phyloP scores from a whole-genome alignment of 176 grass and related monocot genomes.

The Elaeis guineensis region DNA sequence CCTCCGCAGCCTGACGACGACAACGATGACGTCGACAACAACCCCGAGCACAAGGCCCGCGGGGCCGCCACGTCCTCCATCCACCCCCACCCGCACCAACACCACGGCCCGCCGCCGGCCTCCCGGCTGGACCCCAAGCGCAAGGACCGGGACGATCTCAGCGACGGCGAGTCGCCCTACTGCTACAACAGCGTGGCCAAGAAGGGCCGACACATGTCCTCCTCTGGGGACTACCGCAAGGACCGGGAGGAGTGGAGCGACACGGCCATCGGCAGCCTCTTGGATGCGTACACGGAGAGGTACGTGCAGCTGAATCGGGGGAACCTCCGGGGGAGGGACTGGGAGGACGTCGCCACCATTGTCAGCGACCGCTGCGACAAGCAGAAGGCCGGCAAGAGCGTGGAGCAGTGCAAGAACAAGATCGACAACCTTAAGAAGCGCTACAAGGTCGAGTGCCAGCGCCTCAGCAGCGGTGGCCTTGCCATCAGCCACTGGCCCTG shows the following conservation, averaged over 20 bases:
- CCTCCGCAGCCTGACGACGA: constrained; percentile 25
- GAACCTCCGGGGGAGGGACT: constrained; percentile 78
- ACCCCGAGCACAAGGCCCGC: constrained; percentile 24
- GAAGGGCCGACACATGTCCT: constrained; percentile 28
- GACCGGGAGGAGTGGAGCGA: constrained; percentile 99
- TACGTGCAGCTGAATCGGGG: constrained; percentile 89
- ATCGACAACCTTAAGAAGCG: constrained; percentile 98
- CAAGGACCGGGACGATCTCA: constrained; percentile 65
- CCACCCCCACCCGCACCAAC: constrained; percentile 9
- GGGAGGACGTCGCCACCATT: constrained; percentile 65
- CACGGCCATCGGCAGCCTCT: constrained; percentile 62
- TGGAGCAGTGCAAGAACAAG: constrained; percentile 99
- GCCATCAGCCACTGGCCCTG: constrained; percentile 68
- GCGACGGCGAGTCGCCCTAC: constrained; percentile 69
- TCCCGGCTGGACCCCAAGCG: constrained; percentile 27
- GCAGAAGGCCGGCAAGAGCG: constrained; percentile 46
- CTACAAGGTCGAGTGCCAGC: constrained; percentile 94
- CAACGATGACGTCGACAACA: neutral
- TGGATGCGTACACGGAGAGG: constrained; percentile 67
- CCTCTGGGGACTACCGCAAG: constrained; percentile 59
- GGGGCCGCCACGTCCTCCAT: neutral
- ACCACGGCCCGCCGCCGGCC: neutral
- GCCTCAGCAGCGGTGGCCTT: constrained; percentile 24
- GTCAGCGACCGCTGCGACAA: constrained; percentile 40
- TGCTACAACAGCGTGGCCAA: constrained; percentile 41